Evolutionary conservation across 208 protist species (phyloP).

Genomic region (Balamuthia mandrillaris): DNA sequence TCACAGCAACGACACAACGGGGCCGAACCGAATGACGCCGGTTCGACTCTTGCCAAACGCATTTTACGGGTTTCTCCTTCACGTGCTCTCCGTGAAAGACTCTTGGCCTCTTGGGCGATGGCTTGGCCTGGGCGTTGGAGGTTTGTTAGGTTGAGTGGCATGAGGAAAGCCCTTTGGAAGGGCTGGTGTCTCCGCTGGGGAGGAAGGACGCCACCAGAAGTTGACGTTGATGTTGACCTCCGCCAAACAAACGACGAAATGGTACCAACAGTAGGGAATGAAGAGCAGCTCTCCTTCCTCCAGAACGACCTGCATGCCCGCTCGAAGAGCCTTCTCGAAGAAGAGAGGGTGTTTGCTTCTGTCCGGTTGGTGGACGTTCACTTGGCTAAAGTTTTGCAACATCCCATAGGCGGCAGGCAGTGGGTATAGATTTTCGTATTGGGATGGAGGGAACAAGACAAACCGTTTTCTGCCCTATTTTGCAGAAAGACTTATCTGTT

Average conservation of each 20-base stretch:
- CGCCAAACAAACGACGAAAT: neutral
- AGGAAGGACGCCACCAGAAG: neutral
- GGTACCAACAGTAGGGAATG: neutral
- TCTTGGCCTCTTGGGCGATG: no score
- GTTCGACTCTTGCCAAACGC: no score
- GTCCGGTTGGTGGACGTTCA: neutral
- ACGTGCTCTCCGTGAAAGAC: no score
- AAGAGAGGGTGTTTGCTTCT: neutral
- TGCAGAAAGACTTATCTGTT: no score
- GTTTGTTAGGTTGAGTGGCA: no score
- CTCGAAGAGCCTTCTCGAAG: no score
- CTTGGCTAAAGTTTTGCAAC: neutral
- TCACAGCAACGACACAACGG: no score
- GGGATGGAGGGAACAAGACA: neutral
- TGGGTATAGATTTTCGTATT: neutral
- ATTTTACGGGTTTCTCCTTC: no score
- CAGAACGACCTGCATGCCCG: neutral
- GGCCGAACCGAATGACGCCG: no score
- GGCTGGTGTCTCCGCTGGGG: neutral
- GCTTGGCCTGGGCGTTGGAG: no score
- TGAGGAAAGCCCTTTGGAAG: no score
- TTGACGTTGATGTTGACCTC: neutral
- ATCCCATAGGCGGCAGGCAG: neutral
- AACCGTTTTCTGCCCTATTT: neutral
- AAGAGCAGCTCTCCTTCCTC: neutral